Conservation (phyloP, 148 eudicot genomes). For the Polygonum aviculare region DNA sequence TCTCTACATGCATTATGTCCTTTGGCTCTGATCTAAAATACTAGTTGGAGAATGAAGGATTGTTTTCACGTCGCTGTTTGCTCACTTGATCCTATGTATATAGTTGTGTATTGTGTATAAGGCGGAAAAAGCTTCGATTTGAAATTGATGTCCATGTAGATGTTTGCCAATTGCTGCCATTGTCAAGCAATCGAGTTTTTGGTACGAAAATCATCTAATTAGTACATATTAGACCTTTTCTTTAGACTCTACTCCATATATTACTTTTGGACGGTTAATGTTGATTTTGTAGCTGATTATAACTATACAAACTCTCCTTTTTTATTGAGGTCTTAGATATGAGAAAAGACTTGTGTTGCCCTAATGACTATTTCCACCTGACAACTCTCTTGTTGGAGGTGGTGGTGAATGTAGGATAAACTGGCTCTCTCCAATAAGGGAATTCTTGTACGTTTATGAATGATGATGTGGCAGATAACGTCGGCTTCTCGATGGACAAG, state of each 20-base stretch:
- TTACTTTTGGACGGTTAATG: neutral
- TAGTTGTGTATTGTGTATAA: too few species aligned
- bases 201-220: neutral
- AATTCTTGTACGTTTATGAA: constrained; percentile 58
- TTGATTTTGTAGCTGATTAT: neutral
- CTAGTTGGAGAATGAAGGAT: too few species aligned
- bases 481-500: constrained; percentile 62
- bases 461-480: constrained; percentile 80
- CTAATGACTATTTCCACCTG: constrained; percentile 90
- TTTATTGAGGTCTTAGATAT: constrained; percentile 27
- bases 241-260: neutral
- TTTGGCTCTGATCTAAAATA: neutral
- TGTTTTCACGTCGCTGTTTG: too few species aligned
- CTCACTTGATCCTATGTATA: too few species aligned
- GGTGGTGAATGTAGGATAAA: constrained; percentile 74
- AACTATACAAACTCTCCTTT: neutral
- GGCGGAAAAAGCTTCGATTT: neutral
- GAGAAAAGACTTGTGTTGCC: constrained; percentile 88
- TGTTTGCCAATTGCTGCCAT: neutral
- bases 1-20: neutral
- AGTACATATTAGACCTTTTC: neutral
- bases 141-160: neutral
- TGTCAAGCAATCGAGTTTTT: neutral
- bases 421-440: constrained; percentile 70
- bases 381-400: constrained; percentile 89